Conservation (phyloP, 202 grass and related monocot species). For the Setaria viridis region DNA sequence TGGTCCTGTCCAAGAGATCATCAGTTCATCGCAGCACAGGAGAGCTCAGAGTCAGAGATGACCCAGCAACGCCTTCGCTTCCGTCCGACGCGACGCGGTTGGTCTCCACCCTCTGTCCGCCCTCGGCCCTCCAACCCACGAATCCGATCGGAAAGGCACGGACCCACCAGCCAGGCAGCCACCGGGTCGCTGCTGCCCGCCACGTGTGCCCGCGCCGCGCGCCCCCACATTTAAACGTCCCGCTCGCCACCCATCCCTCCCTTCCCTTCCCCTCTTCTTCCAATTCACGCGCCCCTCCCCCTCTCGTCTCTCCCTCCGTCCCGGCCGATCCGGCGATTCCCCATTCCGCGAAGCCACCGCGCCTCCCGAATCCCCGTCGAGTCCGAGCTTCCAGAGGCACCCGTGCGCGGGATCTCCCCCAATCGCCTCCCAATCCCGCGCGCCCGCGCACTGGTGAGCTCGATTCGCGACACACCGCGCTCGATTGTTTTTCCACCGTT, state of each 20-base stretch:
- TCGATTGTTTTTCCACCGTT: background rate
- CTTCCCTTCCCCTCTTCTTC: too few species aligned
- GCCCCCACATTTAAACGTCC: slow-evolving; percentile 48
- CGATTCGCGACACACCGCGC: background rate
- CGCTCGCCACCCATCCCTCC: slow-evolving; percentile 33
- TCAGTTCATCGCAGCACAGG: too few species aligned
- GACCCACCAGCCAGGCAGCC: background rate
- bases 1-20: background rate
- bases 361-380: slow-evolving; percentile 15
- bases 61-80: slow-evolving; percentile 10
- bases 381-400: slow-evolving; percentile 6
- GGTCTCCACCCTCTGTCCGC: background rate
- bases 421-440: background rate
- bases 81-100: background rate
- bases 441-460: slow-evolving; percentile 24
- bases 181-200: background rate
- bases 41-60: background rate
- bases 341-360: slow-evolving; percentile 30
- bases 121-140: too few species aligned
- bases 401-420: background rate
- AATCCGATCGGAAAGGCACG: background rate
- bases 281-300: background rate
- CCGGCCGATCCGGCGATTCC: slow-evolving; percentile 38
- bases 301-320: background rate
- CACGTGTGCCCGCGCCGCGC: slow-evolving; percentile 30